Evolutionary conservation across 768 basidiomycete genomes (phyloP), one percentile per base, ranked within the genome.

Genomic region (Galerina sulciceps): DNA sequence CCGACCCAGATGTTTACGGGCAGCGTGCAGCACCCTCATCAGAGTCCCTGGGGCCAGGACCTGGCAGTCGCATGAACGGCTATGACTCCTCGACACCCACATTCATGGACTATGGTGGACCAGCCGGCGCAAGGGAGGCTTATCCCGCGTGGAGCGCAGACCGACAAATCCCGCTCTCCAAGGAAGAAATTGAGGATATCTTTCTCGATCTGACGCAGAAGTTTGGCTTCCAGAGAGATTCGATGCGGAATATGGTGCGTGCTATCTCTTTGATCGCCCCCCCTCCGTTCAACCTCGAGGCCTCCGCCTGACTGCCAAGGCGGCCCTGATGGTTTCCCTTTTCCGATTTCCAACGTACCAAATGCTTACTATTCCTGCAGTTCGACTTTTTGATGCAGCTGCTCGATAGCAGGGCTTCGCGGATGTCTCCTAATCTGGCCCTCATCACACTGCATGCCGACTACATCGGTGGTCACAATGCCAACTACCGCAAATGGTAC

Each of bases 401-500:
- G 45, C 86, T 99, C 62, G 97, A 99, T 76, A 96, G 94, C 69
- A 87, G 97, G 59, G 93, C 96, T 3, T 98, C 96, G 3, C 87
- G 97, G 43, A 98, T 99, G 96, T 89, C 94, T 0, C 96, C 97
- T 10, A 91, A 94, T 70, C 94, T 96, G 71, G 97, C 97, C 0
- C 79, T 99, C 20, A 81, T 97, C 54, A 99, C 96, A 0, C 83
- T 99, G 2, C 97, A 99, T 67, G 97, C 96, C 57, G 97, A 99
- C 73, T 99, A 99, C 75, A 98, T 99, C 66, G 97, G 97, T 18
- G 97, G 97, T 3, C 92, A 96, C 73, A 90, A 98, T 68, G 94
- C 97, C 49, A 99, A 99, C 79, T 99, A 99, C 77, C 92, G 97
- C 60, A 98, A 98, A 78, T 99, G 97, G 97, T 99, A 99, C 78